Percentiles rank a stretch among this genome's conserved stretches.
Evolutionary conservation across 116 monocot genomes (phyloP).

Genomic region (Iris pallida): DNA sequence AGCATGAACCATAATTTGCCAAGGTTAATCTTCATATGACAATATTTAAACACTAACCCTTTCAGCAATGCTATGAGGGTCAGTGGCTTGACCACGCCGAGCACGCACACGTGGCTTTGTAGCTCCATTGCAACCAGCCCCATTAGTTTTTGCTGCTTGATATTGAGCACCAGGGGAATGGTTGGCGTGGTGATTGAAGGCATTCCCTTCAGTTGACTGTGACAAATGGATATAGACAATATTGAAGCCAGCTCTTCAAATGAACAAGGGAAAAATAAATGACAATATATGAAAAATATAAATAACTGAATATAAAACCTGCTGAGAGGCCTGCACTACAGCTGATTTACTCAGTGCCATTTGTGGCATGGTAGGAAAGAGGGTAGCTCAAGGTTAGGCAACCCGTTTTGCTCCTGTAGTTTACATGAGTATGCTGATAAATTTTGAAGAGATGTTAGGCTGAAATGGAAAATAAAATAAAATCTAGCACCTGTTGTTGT

Average conservation of each 20-base stretch:
- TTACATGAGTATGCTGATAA: neutral
- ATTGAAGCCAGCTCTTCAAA: neutral
- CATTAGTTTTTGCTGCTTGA: slow-evolving; percentile 26
- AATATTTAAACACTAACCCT: slow-evolving; percentile 41
- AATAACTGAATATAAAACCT: slow-evolving; percentile 14
- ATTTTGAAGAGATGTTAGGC: neutral
- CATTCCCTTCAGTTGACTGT: slow-evolving; percentile 17
- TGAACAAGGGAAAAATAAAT: neutral
- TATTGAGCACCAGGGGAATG: slow-evolving; percentile 24
- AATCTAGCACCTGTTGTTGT: slow-evolving; percentile 32
- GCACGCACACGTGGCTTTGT: slow-evolving; percentile 65
- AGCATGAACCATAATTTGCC: neutral
- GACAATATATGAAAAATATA: neutral
- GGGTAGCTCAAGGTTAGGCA: slow-evolving; percentile 11
- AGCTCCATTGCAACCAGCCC: slow-evolving; percentile 30
- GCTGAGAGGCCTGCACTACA: slow-evolving; percentile 1
- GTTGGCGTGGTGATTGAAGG: slow-evolving; percentile 19
- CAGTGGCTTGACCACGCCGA: slow-evolving; percentile 88
- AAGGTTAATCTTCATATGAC: neutral
- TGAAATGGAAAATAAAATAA: neutral
- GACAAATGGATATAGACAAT: slow-evolving; percentile 1
- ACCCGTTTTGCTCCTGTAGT: slow-evolving; percentile 20
- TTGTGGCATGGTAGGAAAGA: slow-evolving; percentile 6
- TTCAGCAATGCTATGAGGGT: slow-evolving; percentile 96
- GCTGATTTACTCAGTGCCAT: slow-evolving; percentile 5